Evolutionary conservation across 352 stramenopile species (phyloP).

Genomic region (Phytophthora niederhauseri): DNA sequence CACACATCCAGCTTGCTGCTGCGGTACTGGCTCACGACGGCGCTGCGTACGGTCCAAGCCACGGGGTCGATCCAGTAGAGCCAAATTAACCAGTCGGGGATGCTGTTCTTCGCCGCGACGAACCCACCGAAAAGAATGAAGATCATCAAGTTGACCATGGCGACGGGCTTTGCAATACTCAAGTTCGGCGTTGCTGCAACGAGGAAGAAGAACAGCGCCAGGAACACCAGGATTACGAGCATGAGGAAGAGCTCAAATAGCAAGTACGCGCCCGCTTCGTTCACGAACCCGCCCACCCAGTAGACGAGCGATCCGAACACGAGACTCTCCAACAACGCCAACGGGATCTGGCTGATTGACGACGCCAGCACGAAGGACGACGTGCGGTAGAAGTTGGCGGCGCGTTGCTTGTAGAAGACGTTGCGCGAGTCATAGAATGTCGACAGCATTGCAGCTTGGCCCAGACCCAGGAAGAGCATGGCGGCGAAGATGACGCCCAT

Average conservation of each 20-base stretch:
- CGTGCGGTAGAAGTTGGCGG: conserved; percentile 88
- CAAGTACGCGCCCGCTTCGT: conserved; percentile 55
- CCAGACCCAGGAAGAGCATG: conserved; percentile 84
- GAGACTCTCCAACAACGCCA: conserved; percentile 72
- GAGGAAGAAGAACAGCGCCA: conserved; percentile 62
- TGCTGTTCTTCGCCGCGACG: conserved; percentile 54
- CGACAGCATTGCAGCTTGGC: conserved; percentile 77
- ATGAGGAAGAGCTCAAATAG: conserved; percentile 80
- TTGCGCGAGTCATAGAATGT: conserved; percentile 73
- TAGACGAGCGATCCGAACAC: conserved; percentile 91
- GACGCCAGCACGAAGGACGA: conserved; percentile 80
- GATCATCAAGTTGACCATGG: conserved; percentile 60
- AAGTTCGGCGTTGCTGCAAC: conserved; percentile 43
- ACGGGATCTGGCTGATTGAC: conserved; percentile 56
- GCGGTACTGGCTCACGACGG: conserved; percentile 59
- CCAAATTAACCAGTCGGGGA: conserved; percentile 68
- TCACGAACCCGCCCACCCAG: conserved; percentile 81
- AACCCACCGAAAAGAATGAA: conserved; percentile 79
- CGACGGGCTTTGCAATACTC: conserved; percentile 60
- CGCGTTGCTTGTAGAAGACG: conserved; percentile 91
- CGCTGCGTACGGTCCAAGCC: conserved; percentile 51
- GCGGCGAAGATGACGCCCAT: conserved; percentile 88
- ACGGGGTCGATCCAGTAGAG: conserved; percentile 80
- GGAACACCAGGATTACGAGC: conserved; percentile 58
- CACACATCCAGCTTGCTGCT: conserved; percentile 43